Base-by-base conservation (phyloP, 2,329 filamentous ascomycete genomes). In the Phaeophleospora eucalypticola region DNA sequence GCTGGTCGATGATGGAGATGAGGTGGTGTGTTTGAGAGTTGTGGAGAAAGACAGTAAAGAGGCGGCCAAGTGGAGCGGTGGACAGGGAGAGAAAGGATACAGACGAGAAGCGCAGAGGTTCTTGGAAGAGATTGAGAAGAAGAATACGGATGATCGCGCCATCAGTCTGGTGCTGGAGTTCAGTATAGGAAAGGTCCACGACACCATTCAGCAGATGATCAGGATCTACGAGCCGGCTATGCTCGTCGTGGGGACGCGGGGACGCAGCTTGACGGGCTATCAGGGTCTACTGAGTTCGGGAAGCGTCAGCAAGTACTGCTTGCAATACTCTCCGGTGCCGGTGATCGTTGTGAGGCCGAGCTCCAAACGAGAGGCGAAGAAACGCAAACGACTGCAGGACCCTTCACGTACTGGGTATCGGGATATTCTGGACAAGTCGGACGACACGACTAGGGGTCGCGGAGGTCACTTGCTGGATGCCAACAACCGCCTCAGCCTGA, bases 221-320 rank as follows among this genome's bases (percentile, higher is more conserved):
- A 84, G 87, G 60, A 84, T 95, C 51, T 91, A 96, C 67, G 87
- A 95, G 63, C 90, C 90, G 2, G 88, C 87, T 2, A 90, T 95
- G 71, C 78, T 96, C 17, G 85, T 96, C 20, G 90, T 96, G 14
- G 90, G 90, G 36, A 95, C 90, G 1, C 81, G 86, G 58, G 90
- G 90, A 37, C 81, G 89, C 45, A 91, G 86, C 32, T 76, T 95
- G 1, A 88, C 88, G 27, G 89, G 89, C 19, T 83, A 95, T 47
- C 89, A 95, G 64, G 87, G 88, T 39, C 74, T 95, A 21, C 79
- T 95, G 35, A 88, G 87, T 40, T 58, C 52, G 20, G 93, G 89
- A 54, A 93, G 87, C 0, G 90, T 95, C 36, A 94, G 88, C 19
- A 95, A 95, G 65, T 96, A 95, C 69, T 95, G 90, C 61, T 77